Evolutionary conservation across 441 rosid species (phyloP), one percentile per base, ranked within the genome.

Genomic region (Hura crepitans): DNA sequence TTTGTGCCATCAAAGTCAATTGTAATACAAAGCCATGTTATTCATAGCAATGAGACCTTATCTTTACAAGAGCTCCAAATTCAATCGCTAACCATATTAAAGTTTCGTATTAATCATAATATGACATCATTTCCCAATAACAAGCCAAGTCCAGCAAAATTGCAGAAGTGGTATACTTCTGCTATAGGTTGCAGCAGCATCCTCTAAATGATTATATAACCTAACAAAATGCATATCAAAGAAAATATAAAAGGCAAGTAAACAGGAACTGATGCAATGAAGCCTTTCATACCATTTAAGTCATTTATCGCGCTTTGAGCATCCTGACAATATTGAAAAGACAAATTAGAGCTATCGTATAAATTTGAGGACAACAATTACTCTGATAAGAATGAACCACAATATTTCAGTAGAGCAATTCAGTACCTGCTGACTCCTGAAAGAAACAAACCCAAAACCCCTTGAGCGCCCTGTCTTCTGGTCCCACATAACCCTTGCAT

Each of bases 401-500:
- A 27, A 33, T 35, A 68, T 45, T 25, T 55, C 22, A 70, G 10
- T 33, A 31, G 62, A 66, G 10, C 5, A 55, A 51, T 59, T 27
- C 28, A 51, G 62, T 61, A 89, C 96, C 89, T 85, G 96, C 78
- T 87, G 96, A 77, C 72, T 84, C 65, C 92, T 84, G 71, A 89
- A 92, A 46, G 97, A 89, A 74, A 92, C 93, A 79, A 92, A 92
- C 25, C 96, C 97, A 85, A 85, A 92, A 31, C 97, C 96, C 81
- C 92, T 87, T 30, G 97, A 92, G 15, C 96, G 93, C 35, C 97
- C 96, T 51, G 91, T 92, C 81, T 92, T 89, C 75, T 89, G 97
- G 72, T 92, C 97, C 97, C 97, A 92, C 97, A 89, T 92, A 57
- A 91, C 96, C 80, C 87, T 89, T 50, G 96, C 97, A 85, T 91